Conservation (phyloP, 257 asterid species). For the Solanum paucissectum region DNA sequence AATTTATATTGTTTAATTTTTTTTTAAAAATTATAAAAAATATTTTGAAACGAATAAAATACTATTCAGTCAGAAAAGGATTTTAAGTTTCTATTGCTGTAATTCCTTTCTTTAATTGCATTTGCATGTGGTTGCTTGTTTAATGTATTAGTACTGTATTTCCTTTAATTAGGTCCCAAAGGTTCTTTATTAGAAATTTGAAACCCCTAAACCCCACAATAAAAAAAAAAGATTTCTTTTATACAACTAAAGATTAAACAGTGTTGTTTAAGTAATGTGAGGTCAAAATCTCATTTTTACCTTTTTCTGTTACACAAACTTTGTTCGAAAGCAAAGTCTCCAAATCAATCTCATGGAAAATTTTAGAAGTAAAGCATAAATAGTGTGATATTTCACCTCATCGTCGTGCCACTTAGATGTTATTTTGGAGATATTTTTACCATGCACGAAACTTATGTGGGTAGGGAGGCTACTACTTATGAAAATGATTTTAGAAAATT, state of each 20-base stretch:
- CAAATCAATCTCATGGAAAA: not conserved
- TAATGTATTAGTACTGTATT: not conserved
- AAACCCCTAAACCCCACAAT: not conserved
- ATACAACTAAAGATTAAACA: not conserved
- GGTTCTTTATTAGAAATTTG: not conserved
- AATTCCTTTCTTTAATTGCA: not conserved
- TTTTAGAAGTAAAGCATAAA: not conserved
- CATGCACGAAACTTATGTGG: not conserved
- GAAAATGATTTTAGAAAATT: not conserved
- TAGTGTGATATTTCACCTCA: not conserved
- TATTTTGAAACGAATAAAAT: not conserved
- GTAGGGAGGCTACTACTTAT: not conserved
- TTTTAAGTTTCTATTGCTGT: not conserved
- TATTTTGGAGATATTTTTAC: not conserved
- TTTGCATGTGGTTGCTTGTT: conserved; percentile 2
- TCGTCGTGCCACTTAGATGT: not conserved
- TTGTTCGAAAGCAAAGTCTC: not conserved
- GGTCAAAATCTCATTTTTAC: not conserved
- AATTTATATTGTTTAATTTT: not conserved
- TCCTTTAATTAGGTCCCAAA: not conserved
- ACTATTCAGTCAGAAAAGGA: not conserved
- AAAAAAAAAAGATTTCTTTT: not conserved
- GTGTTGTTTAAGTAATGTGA: not conserved
- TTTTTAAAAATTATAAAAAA: too few species aligned
- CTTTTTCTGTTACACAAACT: not conserved